A percentile compares a stretch with the other conserved stretches of the same genome.
Conservation (phyloP, 2,329 filamentous ascomycete genomes). For the Escovopsis sp. region DNA sequence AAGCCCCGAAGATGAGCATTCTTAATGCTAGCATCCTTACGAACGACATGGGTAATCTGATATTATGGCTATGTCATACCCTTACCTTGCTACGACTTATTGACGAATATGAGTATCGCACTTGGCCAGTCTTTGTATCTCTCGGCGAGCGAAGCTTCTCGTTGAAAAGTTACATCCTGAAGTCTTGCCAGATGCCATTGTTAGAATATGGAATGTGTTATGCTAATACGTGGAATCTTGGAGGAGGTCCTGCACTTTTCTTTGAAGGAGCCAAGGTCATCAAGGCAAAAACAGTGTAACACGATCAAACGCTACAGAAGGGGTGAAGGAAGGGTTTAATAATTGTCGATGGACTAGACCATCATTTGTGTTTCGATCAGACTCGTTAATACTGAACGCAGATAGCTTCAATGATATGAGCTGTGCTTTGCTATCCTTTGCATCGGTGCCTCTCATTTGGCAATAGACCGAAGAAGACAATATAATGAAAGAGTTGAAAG, state of each 20-base stretch:
- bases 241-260: neutral
- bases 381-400: neutral
- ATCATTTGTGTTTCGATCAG: neutral
- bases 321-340: neutral
- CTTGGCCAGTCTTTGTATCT: constrained; percentile 3
- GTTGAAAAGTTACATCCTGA: constrained; percentile 2
- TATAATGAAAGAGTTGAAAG: too few species aligned
- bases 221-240: constrained; percentile 8
- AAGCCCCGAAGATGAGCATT: constrained; percentile 15
- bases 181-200: constrained; percentile 4
- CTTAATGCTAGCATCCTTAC: constrained; percentile 20
- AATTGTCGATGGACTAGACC: neutral
- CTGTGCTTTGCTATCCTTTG: neutral
- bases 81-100: constrained; percentile 10
- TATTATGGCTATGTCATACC: constrained; percentile 7
- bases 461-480: neutral
- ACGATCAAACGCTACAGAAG: neutral
- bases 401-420: neutral
- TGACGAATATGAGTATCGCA: constrained; percentile 6
- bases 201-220: constrained; percentile 12
- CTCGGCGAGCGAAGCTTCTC: neutral
- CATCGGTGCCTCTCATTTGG: neutral
- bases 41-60: constrained; percentile 15
- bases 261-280: neutral
- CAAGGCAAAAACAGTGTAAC: neutral